Evolutionary conservation across 257 asterid genomes (phyloP).

Genomic region (Solanum verrucosum): DNA sequence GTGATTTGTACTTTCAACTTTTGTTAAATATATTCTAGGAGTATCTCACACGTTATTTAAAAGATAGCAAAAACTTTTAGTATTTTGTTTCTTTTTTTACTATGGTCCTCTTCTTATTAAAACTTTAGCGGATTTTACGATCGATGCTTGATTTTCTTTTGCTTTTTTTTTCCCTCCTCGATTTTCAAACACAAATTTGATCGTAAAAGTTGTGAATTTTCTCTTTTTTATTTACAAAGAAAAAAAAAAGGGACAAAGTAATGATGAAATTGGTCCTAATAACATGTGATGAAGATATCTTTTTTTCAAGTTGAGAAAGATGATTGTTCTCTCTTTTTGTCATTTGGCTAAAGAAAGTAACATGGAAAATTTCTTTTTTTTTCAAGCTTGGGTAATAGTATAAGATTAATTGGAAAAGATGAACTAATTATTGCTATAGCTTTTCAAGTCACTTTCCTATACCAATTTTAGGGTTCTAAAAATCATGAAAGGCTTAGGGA

Average conservation of each 20-base stretch:
- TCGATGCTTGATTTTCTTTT: not conserved
- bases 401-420: not conserved
- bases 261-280: not conserved
- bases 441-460: not conserved
- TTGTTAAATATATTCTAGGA: not conserved
- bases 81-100: not conserved
- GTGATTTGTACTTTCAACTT: not conserved
- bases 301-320: not conserved
- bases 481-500: not conserved
- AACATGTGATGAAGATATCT: not conserved
- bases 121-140: slow-evolving; percentile 1
- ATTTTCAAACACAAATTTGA: not conserved
- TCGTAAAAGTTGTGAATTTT: not conserved
- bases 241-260: not conserved
- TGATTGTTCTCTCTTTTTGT: slow-evolving; percentile 1
- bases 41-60: slow-evolving; percentile 1
- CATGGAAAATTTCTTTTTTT: not conserved
- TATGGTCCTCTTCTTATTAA: not conserved
- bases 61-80: not conserved
- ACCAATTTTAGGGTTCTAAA: not conserved
- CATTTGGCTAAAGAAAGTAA: not conserved
- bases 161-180: not conserved
- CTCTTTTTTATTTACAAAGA: not conserved
- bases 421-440: not conserved
- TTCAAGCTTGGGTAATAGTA: not conserved